Base-by-base conservation (phyloP, 169 alveolate genomes). In the Besnoitia besnoiti region DNA sequence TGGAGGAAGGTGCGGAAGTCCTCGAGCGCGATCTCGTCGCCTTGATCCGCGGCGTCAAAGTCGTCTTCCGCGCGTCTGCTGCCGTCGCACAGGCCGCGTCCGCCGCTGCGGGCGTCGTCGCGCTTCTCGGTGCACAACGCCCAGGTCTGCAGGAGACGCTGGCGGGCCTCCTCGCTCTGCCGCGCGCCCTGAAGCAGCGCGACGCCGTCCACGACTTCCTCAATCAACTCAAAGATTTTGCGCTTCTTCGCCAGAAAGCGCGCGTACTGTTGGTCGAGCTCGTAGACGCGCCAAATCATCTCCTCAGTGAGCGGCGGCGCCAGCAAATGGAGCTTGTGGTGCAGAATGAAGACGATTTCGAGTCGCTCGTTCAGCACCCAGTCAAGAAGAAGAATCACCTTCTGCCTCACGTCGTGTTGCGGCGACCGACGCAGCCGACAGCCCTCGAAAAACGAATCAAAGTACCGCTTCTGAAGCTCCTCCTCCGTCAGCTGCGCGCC, bases 241-340 rank as follows among this genome's bases (percentile, higher is more conserved):
- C 77, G 33, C 39, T 46, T 39, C 47, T 49, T 51, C 24, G 87
- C 92, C 12, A n/a, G 73, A 4, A 88, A 76, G 33, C 92, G 85
- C 44, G 49, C 42, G 50, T 67, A 88, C 44, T 84, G 75, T 49
- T 51, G 77, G 82, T 96, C 98, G 3, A 96, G 91, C 89, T 96
- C 97, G 92, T 93, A 96, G 39, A 94, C 90, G 80, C 96, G 93
- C 98, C 98, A 96, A 4, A 96, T 89, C 82, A 96, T 96, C 35
- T 92, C 95, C 67, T 94, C 96, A 61, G 95, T 95, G 37, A 96
- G 94, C 27, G 97, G 97, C 5, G 98, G 98, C 77, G 94, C 95
- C 39, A 96, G 82, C 7, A 96, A 90, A 73, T 95, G 97, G 4
- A 95, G 92, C 92, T 96, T 95, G 85, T 96, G 97, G 94, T 95